phyloP scores from a whole-genome alignment of 495 filamentous ascomycete species.

The Cercophora newfieldiana region DNA sequence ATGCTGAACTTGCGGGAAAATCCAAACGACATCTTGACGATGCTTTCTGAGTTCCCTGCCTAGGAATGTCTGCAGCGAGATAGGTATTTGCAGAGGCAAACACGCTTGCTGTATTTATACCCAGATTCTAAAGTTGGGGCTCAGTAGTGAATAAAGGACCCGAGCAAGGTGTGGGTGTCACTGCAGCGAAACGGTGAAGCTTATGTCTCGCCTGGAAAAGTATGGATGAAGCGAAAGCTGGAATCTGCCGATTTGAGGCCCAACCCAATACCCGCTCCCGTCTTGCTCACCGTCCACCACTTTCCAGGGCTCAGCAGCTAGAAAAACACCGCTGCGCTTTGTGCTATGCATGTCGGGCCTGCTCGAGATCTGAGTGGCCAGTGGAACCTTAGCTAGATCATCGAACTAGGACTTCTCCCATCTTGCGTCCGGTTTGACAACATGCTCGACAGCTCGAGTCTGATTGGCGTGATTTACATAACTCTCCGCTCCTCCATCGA shows the following conservation, averaged over 20 bases:
- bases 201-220: neutral
- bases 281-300: neutral
- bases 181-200: neutral
- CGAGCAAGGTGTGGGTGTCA: neutral
- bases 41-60: neutral
- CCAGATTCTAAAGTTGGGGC: neutral
- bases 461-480: neutral
- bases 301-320: conserved; percentile 3
- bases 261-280: neutral
- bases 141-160: neutral
- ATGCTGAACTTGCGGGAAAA: conserved; percentile 56
- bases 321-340: neutral
- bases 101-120: neutral
- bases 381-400: neutral
- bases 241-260: neutral
- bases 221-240: neutral
- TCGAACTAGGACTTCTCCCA: neutral
- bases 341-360: neutral
- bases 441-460: neutral
- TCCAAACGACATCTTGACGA: conserved; percentile 29
- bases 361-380: neutral
- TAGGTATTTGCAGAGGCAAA: neutral
- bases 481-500: neutral
- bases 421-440: conserved; percentile 3
- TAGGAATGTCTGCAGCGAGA: neutral